Evolutionary conservation across 2,329 filamentous ascomycete species (phyloP), one percentile per base, ranked within the genome.

Genomic region (Pseudovirgaria hyperparasitica): DNA sequence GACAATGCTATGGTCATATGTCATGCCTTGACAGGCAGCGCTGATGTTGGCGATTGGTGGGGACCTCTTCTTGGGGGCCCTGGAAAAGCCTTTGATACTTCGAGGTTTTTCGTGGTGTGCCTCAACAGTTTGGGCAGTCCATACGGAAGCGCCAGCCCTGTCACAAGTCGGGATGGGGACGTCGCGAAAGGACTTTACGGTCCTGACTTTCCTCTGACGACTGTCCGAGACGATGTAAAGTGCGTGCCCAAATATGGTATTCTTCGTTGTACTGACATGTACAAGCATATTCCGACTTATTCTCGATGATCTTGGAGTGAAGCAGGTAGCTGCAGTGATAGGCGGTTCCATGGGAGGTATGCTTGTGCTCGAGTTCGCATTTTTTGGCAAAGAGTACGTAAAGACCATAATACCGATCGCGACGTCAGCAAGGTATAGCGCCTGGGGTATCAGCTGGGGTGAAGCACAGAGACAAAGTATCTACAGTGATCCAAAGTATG

Each of bases 401-500:
- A 72, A 75, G 38, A 75, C 67, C 38, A 75, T 90, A 40, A 76
- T 90, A 7, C 79, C 82, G 9, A 87, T 92, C 41, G 82, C 82
- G 13, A 90, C 82, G 5, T 87, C 82, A 6, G 82, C 79, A 40
- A 66, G 77, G 22, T 84, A 90, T 54, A 87, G 81, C 43, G 82
- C 82, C 5, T 92, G 82, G 82, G 78, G 82, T 14, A 92, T 90
- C 45, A 86, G 79, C 55, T 92, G 82, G 82, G 82, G 81, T 22
- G 82, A 90, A 51, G 82, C 82, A 4, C 82, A 92, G 52, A 68
- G 82, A 27, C 82, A 90, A 57, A 86, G 80, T 65, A 96, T 98
- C 51, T 98, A 96, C 58, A 86, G 84, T 20, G 90, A 98, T 50
- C 90, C 90, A 17, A 96, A 94, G 60, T 98, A 98, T 54, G 23